Percentiles rank a stretch among this genome's conserved stretches.
phyloP scores from a whole-genome alignment of 169 alveolate species.

The Perkinsus chesapeaki region DNA sequence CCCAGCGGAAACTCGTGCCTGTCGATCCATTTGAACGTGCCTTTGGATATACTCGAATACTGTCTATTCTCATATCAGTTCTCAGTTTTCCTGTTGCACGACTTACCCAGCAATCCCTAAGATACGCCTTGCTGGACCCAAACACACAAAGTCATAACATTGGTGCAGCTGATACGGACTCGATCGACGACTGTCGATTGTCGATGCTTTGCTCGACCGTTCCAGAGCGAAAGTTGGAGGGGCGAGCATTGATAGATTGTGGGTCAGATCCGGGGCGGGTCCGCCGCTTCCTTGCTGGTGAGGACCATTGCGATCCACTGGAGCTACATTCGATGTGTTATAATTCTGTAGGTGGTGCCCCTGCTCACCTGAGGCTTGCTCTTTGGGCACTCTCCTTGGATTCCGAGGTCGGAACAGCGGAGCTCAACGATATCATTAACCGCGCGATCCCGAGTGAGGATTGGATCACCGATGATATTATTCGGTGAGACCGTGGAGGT shows the following conservation, averaged over 20 bases:
- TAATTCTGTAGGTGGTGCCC: background rate
- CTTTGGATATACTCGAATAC: too few species aligned
- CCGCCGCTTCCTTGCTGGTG: background rate
- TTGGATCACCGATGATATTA: background rate
- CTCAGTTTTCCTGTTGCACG: background rate
- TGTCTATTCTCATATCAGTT: background rate
- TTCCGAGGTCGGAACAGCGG: background rate
- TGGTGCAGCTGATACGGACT: background rate
- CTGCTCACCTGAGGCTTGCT: background rate
- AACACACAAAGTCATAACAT: background rate
- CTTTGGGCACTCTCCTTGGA: background rate
- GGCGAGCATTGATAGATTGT: background rate
- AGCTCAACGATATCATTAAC: background rate
- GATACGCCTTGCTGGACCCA: background rate
- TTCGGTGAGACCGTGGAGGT: background rate
- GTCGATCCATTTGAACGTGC: too few species aligned
- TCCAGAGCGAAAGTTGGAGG: background rate
- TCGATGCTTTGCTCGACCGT: background rate
- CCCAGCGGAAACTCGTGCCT: too few species aligned
- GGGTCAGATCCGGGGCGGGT: background rate
- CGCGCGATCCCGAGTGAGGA: background rate
- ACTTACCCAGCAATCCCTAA: too few species aligned
- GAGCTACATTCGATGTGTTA: background rate
- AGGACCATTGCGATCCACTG: background rate
- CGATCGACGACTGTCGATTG: background rate